These are phyloP conservation scores for Eleusine indica DNA, from an alignment of 176 grass and related monocot genomes.

Conservation along the genomic window DNA sequence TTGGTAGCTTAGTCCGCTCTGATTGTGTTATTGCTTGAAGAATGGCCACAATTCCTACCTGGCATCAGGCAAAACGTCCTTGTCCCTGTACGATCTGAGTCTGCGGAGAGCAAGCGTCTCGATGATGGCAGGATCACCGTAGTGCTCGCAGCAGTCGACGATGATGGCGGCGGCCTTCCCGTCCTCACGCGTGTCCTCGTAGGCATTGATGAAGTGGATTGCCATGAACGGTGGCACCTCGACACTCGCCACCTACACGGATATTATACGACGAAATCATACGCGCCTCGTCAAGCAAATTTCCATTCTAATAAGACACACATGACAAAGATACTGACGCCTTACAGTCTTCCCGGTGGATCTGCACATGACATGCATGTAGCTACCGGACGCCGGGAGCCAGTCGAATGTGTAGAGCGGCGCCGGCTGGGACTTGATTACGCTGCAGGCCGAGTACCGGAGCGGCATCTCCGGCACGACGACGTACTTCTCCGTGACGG, in stretches of 20 bases:
- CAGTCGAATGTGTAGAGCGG: slow-evolving; percentile 63
- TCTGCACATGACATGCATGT: slow-evolving; percentile 69
- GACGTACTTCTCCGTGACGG: slow-evolving; percentile 55
- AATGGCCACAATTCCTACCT: slow-evolving; percentile 19
- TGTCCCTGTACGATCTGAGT: slow-evolving; percentile 39
- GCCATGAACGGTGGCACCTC: slow-evolving; percentile 69
- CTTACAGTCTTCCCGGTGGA: slow-evolving; percentile 48
- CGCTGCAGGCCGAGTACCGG: slow-evolving; percentile 59
- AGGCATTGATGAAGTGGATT: slow-evolving; percentile 79
- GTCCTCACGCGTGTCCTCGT: slow-evolving; percentile 49
- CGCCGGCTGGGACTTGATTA: slow-evolving; percentile 49
- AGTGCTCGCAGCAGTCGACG: slow-evolving; percentile 68
- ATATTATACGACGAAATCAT: neutral
- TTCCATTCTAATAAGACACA: neutral
- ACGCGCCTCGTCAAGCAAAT: too few relatives aligned
- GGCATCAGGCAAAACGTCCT: slow-evolving; percentile 55
- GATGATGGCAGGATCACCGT: slow-evolving; percentile 50
- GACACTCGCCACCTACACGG: slow-evolving; percentile 45
- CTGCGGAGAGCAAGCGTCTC: slow-evolving; percentile 49
- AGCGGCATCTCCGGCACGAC: slow-evolving; percentile 73
- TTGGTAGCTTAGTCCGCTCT: too few relatives aligned
- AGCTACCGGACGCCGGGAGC: slow-evolving; percentile 55
- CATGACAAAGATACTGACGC: neutral
- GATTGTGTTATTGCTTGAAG: too few relatives aligned
- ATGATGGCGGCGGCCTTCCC: slow-evolving; percentile 37